A percentile compares a stretch with the other conserved stretches of the same genome.
Conservation (phyloP, 1,284 basidiomycete species). For the Ustilago tritici region DNA sequence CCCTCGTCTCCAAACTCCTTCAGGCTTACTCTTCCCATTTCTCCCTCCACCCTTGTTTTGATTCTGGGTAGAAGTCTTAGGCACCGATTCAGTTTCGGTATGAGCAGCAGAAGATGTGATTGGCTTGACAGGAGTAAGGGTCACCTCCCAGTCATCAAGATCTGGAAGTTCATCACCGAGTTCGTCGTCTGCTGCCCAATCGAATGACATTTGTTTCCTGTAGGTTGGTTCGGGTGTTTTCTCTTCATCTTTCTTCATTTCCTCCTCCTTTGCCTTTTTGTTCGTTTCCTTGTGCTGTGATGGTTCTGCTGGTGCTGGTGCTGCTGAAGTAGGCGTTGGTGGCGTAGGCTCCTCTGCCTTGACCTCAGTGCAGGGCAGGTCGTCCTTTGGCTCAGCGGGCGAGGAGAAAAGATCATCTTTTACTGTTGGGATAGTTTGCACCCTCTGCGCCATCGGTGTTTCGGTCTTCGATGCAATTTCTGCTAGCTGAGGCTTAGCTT, state of each 20-base stretch:
- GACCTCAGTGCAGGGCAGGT: slow-evolving; percentile 4
- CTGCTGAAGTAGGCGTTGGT: not conserved
- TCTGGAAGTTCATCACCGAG: slow-evolving; percentile 58
- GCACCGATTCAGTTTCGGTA: not conserved
- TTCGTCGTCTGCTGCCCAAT: slow-evolving; percentile 64
- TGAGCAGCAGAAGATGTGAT: not conserved
- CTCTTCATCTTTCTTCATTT: not conserved
- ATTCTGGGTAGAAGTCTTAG: not conserved
- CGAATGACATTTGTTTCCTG: slow-evolving; percentile 31
- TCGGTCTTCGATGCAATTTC: not conserved
- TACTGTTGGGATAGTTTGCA: slow-evolving; percentile 34
- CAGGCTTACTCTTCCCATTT: slow-evolving; percentile 1
- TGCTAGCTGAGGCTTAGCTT: not conserved
- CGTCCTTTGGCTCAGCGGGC: slow-evolving; percentile 35
- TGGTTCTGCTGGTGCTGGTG: not conserved
- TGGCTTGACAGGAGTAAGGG: slow-evolving; percentile 35
- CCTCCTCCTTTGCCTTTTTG: not conserved
- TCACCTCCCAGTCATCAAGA: slow-evolving; percentile 57
- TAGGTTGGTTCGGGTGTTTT: slow-evolving; percentile 17
- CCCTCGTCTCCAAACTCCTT: slow-evolving; percentile 9
- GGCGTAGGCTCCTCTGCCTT: not conserved
- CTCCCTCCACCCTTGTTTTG: not conserved
- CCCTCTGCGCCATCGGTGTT: slow-evolving; percentile 23
- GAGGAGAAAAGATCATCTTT: slow-evolving; percentile 46
- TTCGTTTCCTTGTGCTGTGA: too few species aligned